Base-by-base conservation (phyloP, 192 early-diverging fungal species). In the Coemansia sp. region DNA sequence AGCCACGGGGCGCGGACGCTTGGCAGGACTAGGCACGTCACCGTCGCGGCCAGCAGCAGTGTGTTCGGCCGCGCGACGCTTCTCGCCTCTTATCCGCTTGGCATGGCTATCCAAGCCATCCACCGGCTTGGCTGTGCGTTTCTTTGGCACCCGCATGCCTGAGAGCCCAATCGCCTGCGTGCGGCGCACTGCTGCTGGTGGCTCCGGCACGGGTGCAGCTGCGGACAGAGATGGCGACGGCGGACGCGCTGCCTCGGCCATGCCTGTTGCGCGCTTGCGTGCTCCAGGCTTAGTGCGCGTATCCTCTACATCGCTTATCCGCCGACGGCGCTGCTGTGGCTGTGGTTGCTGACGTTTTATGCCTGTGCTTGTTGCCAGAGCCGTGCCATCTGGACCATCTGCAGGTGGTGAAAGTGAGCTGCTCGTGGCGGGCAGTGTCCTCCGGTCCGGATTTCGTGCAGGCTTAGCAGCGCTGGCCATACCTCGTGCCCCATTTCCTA, bases 131-230 rank as follows among this genome's bases (percentile, higher is more conserved):
- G 49, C 38, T 7, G 58, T 56, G 44, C 59, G 58, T 63, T 78
- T 78, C 53, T 78, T 78, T 12, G 76, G 76, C 49, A 78, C 76
- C 48, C 57, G 62, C 52, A 61, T 32, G 5, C 66, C 75, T 19
- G 62, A 47, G 25, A 27, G 25, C 2, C 62, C 65, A 30, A 58
- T 12, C 3, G 23, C 53, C 22, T 48, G 50, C 19, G 48, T n/a
- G 38, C 68, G 59, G 24, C 66, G 53, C 10, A 54, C 34, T 52
- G 60, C 60, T 3, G 60, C 24, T 27, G 51, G 21, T 2, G 49
- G 10, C 49, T 51, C 24, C 10, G 24, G 49, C 1, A 2, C 49
- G 19, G 21, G 19, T 2, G 4, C 21, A 27, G 19, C 7, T 8
- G 31, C 18, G 9, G 25, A 22, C 57, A 47, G 16, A 26, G 58